Base-by-base conservation (phyloP, 352 stramenopile genomes). In the Plasmopara muralis region DNA sequence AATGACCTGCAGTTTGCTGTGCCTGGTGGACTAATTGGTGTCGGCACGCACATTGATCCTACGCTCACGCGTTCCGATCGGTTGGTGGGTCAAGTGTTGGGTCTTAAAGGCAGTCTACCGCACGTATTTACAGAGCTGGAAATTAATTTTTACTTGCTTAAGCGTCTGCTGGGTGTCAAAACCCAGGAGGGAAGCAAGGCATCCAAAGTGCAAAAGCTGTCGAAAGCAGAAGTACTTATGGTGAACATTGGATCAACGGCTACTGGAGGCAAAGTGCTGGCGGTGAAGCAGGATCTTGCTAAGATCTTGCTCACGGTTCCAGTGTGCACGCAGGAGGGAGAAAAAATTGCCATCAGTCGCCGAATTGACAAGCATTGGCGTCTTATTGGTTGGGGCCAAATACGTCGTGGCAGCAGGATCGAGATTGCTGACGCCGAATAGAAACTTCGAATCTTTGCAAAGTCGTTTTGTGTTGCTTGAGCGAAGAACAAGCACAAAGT, bases 281-380 rank as follows among this genome's bases (percentile, higher is more conserved):
- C 88, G 47, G 92, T 97, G 53, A 98, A 98, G 82, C 86, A 96
- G 63, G 96, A 99, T 83, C 72, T 99, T 53, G 97, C 97, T 35
- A 99, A 99, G 80, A 98, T 99, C 72, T 72, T 97, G 48, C 78
- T 99, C 45, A 99, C 96, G n/a, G 90, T 98, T 54, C 97, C 97
- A 13, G 97, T 99, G 59, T 99, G 97, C 83, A 99, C 97, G 53
- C 83, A 98, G 70, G 96, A 99, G 77, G 96, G 96, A 61, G 97
- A 99, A 79, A 99, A 99, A 93, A 99, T 99, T 65, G 97, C 97
- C n/a, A 91, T 99, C 47, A 98, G 86, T 68, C 89, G 97, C 66
- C 90, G 97, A 74, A 97, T 99, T 42, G 96, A 99, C 66, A 98
- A 98, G 83, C 97, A 99, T 82, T 99, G 97, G 97, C 89, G 97